Percentiles rank a stretch among this genome's conserved stretches.
phyloP scores from a whole-genome alignment of 108 stramenopile genomes.

The Discostella stelligeroides region DNA sequence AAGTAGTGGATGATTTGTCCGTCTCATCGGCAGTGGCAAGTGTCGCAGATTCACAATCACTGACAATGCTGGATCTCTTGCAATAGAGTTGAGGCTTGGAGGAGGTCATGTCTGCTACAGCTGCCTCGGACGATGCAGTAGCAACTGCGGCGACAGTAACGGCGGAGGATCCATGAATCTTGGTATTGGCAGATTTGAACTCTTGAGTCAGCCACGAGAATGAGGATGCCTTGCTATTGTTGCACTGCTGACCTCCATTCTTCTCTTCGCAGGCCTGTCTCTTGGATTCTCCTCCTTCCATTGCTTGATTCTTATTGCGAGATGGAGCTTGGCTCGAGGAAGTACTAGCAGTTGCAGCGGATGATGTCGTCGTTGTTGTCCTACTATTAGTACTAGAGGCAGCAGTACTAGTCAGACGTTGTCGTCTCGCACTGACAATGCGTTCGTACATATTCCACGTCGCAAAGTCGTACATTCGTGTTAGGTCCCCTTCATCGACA shows the following conservation, averaged over 20 bases:
- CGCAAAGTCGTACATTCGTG: constrained; percentile 32
- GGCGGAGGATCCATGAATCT: no score
- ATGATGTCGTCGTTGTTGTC: background rate
- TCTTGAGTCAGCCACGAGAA: no score
- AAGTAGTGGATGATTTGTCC: background rate
- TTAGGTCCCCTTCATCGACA: constrained; percentile 15
- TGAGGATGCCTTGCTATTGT: no score
- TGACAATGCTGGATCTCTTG: background rate
- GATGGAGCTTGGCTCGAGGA: no score
- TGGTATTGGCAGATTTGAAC: no score
- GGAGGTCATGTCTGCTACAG: background rate
- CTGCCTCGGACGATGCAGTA: background rate
- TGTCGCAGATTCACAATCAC: constrained; percentile 1
- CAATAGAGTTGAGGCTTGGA: background rate
- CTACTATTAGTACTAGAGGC: background rate
- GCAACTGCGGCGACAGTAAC: no score
- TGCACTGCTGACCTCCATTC: no score
- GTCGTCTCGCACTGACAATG: constrained; percentile 29
- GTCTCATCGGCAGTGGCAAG: constrained; percentile 12
- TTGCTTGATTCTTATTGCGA: no score
- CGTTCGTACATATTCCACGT: constrained; percentile 41
- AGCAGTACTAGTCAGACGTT: background rate
- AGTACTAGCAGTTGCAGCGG: background rate
- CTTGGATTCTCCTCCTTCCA: no score
- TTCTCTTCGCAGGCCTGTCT: no score